Evolutionary conservation across 139 green algal genomes (phyloP), one percentile per base, ranked within the genome.

Genomic region (Ettlia oleoabundans): DNA sequence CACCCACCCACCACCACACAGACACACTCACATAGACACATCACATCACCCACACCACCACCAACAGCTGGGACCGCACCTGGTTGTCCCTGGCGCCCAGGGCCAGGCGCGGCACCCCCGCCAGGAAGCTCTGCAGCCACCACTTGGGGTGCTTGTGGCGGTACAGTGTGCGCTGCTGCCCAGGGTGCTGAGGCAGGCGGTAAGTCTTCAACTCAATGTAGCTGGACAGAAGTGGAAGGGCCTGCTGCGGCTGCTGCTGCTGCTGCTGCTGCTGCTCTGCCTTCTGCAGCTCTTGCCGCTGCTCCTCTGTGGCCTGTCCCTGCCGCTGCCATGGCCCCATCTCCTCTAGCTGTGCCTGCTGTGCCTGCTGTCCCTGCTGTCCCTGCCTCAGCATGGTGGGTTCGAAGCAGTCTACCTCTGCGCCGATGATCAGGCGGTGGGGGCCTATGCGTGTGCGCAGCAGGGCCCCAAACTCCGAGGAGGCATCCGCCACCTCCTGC

Each of bases 71-170:
- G n/a, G n/a, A n/a, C n/a, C n/a, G n/a, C 64, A 78, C 79, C 79
- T 80, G 18, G 1, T 77, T 43, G n/a, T 87, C 82, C 26, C 74
- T 47, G 0, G 43, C 82, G 4, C 82, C 82, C 62, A 87, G 78
- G 18, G 32, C 52, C 30, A 87, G 63, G 33, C n/a, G 33, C n/a
- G 75, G 75, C 35, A 87, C 82, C 0, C 82, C 82, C 0, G 74
- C 82, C 61, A 87, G 78, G 62, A 83, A 87, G 33, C 28, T 58
- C 43, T 87, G 82, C 43, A 87, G 73, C 82, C 82, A 87, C 82
- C 82, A 87, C 63, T 84, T 84, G 47, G 82, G 82, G 61, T 82
- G 73, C 37, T 70, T 81, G 52, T 28, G 40, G 5, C 63, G 42
- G 33, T 82, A 55, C 35, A 78, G 30, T 26, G 3, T 87, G 42